A percentile compares a stretch with the other conserved stretches of the same genome.
Evolutionary conservation across 495 filamentous ascomycete genomes (phyloP).

Genomic region (Friedmanniomyces simplex): DNA sequence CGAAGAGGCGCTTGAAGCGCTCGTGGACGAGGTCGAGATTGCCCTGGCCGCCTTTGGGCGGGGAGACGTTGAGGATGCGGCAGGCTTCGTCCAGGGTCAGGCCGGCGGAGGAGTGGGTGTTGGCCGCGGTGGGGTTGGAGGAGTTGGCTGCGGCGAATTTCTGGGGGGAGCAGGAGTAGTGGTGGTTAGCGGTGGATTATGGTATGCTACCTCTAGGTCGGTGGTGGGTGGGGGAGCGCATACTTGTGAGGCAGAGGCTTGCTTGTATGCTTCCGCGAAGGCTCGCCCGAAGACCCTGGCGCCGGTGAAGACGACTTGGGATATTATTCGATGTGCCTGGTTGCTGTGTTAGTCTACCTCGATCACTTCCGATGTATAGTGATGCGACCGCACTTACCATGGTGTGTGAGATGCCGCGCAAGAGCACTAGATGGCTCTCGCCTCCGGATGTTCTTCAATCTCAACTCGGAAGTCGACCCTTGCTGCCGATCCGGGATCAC

Average conservation of each 20-base stretch:
- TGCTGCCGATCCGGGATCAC: background rate
- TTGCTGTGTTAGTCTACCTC: background rate
- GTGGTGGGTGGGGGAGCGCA: background rate
- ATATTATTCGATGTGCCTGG: conserved; percentile 90
- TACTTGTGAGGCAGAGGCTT: conserved; percentile 67
- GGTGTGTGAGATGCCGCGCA: background rate
- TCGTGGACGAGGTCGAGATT: conserved; percentile 68
- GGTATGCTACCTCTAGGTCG: no score
- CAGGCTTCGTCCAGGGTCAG: conserved; percentile 93
- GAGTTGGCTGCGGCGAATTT: conserved; percentile 64
- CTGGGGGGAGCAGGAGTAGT: conserved; percentile 8
- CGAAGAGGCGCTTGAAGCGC: conserved; percentile 90
- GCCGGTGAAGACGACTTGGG: conserved; percentile 83
- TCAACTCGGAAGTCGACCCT: background rate
- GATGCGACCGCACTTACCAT: conserved; percentile 2
- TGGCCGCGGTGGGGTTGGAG: conserved; percentile 35
- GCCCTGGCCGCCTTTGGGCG: conserved; percentile 64
- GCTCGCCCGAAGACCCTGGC: conserved; percentile 84
- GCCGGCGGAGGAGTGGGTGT: conserved; percentile 50
- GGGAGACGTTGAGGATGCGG: conserved; percentile 94
- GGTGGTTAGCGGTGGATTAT: background rate
- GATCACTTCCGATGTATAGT: background rate
- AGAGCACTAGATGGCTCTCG: background rate
- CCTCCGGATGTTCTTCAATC: background rate
- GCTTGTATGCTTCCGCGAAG: conserved; percentile 47